These are phyloP conservation scores for Penicillium sclerotiorum DNA, from an alignment of 2,329 filamentous ascomycete species.

Conservation along the genomic window DNA sequence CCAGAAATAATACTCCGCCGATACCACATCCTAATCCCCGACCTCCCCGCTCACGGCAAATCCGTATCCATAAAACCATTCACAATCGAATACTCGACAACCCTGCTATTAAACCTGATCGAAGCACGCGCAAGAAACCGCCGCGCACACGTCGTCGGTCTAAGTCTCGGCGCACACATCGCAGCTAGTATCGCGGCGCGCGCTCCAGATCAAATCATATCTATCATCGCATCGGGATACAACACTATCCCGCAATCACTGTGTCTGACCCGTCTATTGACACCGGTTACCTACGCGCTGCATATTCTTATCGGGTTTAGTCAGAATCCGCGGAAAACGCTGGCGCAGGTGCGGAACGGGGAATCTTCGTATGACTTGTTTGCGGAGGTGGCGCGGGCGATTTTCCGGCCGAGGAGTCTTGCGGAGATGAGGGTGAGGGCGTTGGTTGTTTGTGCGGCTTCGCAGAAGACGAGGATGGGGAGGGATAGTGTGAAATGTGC, in stretches of 20 bases:
- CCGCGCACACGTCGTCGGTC: slow-evolving; percentile 15
- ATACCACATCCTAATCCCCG: slow-evolving; percentile 20
- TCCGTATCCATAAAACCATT: slow-evolving; percentile 12
- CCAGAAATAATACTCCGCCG: slow-evolving; percentile 8
- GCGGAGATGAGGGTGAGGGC: slow-evolving; percentile 4
- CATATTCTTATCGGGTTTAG: slow-evolving; percentile 1
- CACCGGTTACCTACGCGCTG: background rate
- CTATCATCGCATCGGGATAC: slow-evolving; percentile 10
- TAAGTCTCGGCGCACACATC: slow-evolving; percentile 20
- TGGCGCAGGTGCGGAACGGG: slow-evolving; percentile 4
- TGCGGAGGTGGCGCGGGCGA: slow-evolving; percentile 5
- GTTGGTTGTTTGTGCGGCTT: slow-evolving; percentile 11
- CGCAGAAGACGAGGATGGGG: background rate
- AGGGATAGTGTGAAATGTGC: slow-evolving; percentile 5
- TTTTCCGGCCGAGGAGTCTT: slow-evolving; percentile 8
- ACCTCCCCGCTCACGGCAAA: slow-evolving; percentile 20
- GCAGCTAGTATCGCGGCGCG: slow-evolving; percentile 11
- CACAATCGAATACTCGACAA: slow-evolving; percentile 7
- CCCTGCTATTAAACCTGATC: slow-evolving; percentile 8
- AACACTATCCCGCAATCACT: slow-evolving; percentile 7
- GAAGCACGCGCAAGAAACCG: slow-evolving; percentile 6
- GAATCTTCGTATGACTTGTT: slow-evolving; percentile 5
- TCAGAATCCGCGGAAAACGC: background rate
- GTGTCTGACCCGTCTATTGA: background rate
- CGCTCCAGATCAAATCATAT: slow-evolving; percentile 8